phyloP scores from a whole-genome alignment of 75 land plant genomes.

The Isoetes taiwanensis region DNA sequence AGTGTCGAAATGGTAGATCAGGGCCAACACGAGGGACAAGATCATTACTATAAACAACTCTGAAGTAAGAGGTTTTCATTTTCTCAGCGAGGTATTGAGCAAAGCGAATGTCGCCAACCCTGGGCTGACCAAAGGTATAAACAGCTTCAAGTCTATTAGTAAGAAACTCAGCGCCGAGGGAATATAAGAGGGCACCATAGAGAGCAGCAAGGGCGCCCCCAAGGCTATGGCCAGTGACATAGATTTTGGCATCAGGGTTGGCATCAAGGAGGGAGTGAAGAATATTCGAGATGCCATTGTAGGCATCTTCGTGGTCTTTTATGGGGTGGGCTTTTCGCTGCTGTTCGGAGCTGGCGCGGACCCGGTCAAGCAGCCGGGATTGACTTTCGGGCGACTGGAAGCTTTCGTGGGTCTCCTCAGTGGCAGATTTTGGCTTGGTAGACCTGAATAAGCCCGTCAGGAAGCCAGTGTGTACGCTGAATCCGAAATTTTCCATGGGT shows the following conservation, averaged over 20 bases:
- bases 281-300: conserved; percentile 8
- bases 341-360: no score
- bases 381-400: no score
- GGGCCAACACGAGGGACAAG: conserved; percentile 38
- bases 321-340: no score
- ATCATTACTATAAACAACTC: conserved; percentile 43
- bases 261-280: conserved; percentile 5
- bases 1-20: no score
- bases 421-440: no score
- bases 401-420: no score
- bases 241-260: conserved; percentile 18
- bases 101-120: conserved; percentile 21
- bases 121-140: conserved; percentile 24
- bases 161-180: not conserved
- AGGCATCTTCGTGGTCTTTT: no score
- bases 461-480: conserved; percentile 44
- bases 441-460: conserved; percentile 42
- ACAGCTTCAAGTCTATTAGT: not conserved
- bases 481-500: no score
- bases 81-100: conserved; percentile 4
- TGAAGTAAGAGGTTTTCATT: conserved; percentile 15
- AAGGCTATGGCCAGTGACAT: conserved; percentile 31
- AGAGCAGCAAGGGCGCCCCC: conserved; percentile 19
- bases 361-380: no score
- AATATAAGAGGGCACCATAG: conserved; percentile 7